phyloP scores from a whole-genome alignment of 306 rosid species.

The Cercis canadensis region DNA sequence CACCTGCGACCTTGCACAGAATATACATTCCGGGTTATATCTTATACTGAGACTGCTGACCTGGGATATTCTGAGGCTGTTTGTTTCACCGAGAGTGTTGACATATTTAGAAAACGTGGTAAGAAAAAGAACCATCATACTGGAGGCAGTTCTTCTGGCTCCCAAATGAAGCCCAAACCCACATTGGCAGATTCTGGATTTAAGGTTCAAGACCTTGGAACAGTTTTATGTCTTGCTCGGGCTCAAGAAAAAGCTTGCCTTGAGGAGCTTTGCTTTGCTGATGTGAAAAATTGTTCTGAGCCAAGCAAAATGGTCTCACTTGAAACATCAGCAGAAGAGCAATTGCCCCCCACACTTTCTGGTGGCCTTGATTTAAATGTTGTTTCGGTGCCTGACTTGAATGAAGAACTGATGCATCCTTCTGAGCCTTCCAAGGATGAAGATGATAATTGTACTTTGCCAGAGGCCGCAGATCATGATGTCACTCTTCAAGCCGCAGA shows the following conservation, averaged over 20 bases:
- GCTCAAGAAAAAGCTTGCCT: conserved; percentile 71
- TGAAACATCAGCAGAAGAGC: conserved; percentile 58
- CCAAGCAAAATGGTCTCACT: conserved; percentile 56
- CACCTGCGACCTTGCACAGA: conserved; percentile 89
- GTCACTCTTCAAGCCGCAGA: conserved; percentile 73
- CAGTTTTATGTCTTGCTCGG: conserved; percentile 71
- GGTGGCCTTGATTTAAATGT: conserved; percentile 88
- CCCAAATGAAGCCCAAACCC: conserved; percentile 51
- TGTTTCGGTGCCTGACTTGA: conserved; percentile 88
- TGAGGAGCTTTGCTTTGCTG: conserved; percentile 73
- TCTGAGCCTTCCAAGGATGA: conserved; percentile 90
- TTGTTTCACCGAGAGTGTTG: conserved; percentile 88
- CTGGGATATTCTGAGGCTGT: conserved; percentile 93
- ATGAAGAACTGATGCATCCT: conserved; percentile 90
- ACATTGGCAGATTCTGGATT: conserved; percentile 60
- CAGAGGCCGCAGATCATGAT: conserved; percentile 77
- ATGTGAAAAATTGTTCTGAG: conserved; percentile 65
- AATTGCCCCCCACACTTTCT: conserved; percentile 65
- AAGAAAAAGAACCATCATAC: conserved; percentile 47
- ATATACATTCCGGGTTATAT: conserved; percentile 80
- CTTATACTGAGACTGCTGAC: conserved; percentile 72
- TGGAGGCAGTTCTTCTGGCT: conserved; percentile 54
- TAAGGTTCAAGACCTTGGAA: conserved; percentile 95
- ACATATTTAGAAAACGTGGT: conserved; percentile 58
- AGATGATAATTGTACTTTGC: conserved; percentile 80